These are phyloP conservation scores for Colletotrichum musicola DNA, from an alignment of 2,329 filamentous ascomycete species.

Conservation along the genomic window DNA sequence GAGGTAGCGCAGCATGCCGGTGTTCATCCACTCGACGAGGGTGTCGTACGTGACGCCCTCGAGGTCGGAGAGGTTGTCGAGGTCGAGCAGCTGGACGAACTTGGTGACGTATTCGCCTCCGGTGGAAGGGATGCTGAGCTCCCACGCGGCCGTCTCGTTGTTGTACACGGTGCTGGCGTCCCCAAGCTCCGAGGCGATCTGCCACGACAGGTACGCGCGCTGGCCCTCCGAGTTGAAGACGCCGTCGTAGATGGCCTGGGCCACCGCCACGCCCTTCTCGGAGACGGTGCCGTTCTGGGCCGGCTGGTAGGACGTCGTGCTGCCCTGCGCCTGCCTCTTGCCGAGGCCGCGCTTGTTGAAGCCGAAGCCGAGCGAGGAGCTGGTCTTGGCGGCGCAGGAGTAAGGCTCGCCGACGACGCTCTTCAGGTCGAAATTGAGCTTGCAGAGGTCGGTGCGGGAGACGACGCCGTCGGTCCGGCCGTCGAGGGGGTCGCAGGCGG, in stretches of 20 bases:
- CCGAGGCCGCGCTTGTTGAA: conserved; percentile 41
- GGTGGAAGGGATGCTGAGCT: conserved; percentile 47
- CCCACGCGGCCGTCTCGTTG: conserved; percentile 48
- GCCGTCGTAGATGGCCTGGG: conserved; percentile 50
- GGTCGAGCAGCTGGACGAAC: conserved; percentile 54
- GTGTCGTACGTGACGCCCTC: conserved; percentile 67
- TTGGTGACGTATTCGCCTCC: conserved; percentile 55
- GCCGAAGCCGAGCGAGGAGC: conserved; percentile 41
- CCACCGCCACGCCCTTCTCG: conserved; percentile 49
- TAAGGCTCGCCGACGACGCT: conserved; percentile 49
- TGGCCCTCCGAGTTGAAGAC: conserved; percentile 49
- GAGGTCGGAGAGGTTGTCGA: conserved; percentile 55
- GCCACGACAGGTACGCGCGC: conserved; percentile 46
- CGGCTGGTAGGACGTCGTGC: conserved; percentile 43
- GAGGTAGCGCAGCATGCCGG: conserved; percentile 59
- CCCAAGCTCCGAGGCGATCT: conserved; percentile 45
- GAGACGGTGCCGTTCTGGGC: conserved; percentile 52
- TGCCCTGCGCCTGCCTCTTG: conserved; percentile 38
- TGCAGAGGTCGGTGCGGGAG: conserved; percentile 50
- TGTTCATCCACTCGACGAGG: conserved; percentile 66
- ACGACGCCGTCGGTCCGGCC: conserved; percentile 57
- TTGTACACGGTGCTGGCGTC: conserved; percentile 51
- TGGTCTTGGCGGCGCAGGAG: conserved; percentile 44
- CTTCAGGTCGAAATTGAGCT: conserved; percentile 49
- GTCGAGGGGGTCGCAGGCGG: conserved; percentile 66